Evolutionary conservation across 345 rosid genomes (phyloP), one percentile per base, ranked within the genome.

Genomic region (Moricandia moricandioides): DNA sequence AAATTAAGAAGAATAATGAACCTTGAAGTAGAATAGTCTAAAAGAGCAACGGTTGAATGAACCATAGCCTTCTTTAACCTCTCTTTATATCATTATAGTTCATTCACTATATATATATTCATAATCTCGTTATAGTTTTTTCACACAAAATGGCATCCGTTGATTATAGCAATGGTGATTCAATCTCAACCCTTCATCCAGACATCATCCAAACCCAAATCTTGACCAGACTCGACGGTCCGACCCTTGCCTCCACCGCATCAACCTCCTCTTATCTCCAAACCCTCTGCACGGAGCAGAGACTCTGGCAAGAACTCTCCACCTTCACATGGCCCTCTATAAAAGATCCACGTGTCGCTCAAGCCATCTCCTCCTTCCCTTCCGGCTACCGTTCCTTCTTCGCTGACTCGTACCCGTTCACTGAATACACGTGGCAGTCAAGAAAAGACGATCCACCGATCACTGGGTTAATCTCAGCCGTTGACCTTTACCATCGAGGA

Each of bases 181-280:
- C 79, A 35, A 72, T 88, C 83, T 77, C 87, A 78, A 10, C 85
- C 71, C 55, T 93, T 71, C 92, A 83, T 78, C 78, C 82, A 0
- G 98, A 91, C 83, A 79, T 93, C 56, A 73, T 93, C 73, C 82
- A 72, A 34, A 61, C 89, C 60, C 88, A 83, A 73, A 82, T 93
- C 87, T 60, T 93, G 76, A 82, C 86, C 62, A 82, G 87, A 30
- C 98, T 93, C 64, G 98, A 93, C 70, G 98, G 96, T 72, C 90
- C 88, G 9, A 62, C 97, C 27, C 86, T 93, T n/a, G 84, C 88
- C 12, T 75, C 93, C 29, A 70, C 83, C 49, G 77, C 89, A 75
- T 75, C 88, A 70, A 78, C 87, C 21, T 88, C 97, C 0, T 67
- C 89, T 6, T 83, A 88, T 12, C 80, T 91, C 18, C 79, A 74